Base-by-base conservation (phyloP, 106 monocot species). In the Phalaenopsis aphrodite region DNA sequence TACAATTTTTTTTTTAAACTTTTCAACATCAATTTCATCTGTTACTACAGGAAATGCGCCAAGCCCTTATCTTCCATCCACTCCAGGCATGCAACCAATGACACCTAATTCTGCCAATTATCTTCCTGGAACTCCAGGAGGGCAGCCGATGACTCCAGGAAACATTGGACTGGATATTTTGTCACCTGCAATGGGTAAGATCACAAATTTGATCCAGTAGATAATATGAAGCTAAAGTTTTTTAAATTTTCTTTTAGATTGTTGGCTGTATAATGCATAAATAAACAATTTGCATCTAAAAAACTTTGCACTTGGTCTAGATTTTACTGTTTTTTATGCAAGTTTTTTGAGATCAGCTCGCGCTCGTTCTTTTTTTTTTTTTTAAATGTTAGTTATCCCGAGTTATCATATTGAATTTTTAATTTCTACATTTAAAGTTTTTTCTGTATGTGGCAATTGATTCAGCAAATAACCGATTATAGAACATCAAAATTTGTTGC, bases 61-160 rank as follows among this genome's bases (percentile, higher is more conserved):
- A 57, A 99, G 95, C 78, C 99, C 99, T 8, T 99, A 99, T 79
- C 45, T 99, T 38, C 99, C 99, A 69, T 95, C 93, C 75, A 99
- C 99, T 24, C 99, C 99, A 81, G 93, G 89, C 48, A 88, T 93
- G n/a, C 99, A 95, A 43, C 99, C 99, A 12, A 91, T 95, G 99
- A 95, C 99, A 1, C 99, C 95, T 12, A 95, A 78, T 77, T 87
- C 96, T 79, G 80, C 84, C 19, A 88, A 91, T 43, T 99, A 99
- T 84, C 90, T 99, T 79, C 99, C 95, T 41, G 95, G 99, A 11
- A 99, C 95, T 78, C 99, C 99, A 82, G 99, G 97, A 46, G 97
- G 95, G 46, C 95, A 91, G 81, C 99, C 99, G 30, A 93, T 99
- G 99, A 99, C 99, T 4, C 99, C 99, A 76, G 95, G 99, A 55